These are phyloP conservation scores for Phialophora macrospora DNA, from an alignment of 2,329 filamentous ascomycete species.

Conservation along the genomic window DNA sequence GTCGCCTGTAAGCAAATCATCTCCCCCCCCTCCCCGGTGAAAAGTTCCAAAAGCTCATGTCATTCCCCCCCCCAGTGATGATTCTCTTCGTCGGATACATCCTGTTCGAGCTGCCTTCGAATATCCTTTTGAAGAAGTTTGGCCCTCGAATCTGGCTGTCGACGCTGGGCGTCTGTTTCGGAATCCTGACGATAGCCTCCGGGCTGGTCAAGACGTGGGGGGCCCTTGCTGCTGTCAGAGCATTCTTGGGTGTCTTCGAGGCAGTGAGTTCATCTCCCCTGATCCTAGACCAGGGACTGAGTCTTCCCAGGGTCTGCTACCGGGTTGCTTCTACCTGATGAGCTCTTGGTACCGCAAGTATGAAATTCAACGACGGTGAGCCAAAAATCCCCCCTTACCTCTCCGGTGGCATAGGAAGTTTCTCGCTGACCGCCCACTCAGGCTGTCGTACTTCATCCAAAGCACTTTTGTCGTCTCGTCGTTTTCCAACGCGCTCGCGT, in stretches of 20 bases:
- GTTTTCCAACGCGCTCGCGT: conserved; percentile 70
- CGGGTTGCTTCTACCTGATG: conserved; percentile 51
- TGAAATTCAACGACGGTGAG: conserved; percentile 45
- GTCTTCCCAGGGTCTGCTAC: conserved; percentile 46
- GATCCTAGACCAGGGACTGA: conserved; percentile 23
- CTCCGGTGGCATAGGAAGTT: not conserved
- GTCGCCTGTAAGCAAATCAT: conserved; percentile 24
- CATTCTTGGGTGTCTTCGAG: conserved; percentile 42
- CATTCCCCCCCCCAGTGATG: conserved; percentile 67
- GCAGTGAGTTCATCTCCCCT: conserved; percentile 55
- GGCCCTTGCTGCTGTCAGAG: conserved; percentile 39
- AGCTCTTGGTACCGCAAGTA: conserved; percentile 60
- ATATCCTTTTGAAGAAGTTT: conserved; percentile 49
- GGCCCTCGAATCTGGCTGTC: conserved; percentile 28
- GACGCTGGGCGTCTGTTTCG: conserved; percentile 20
- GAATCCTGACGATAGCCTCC: conserved; percentile 45
- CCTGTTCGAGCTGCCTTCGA: conserved; percentile 66
- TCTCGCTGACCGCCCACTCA: conserved; percentile 25
- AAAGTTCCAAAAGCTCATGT: not conserved
- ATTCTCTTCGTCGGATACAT: conserved; percentile 73
- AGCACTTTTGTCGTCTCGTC: conserved; percentile 50
- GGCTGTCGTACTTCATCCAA: conserved; percentile 41
- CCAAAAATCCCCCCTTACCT: conserved; percentile 17
- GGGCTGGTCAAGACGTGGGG: conserved; percentile 41
- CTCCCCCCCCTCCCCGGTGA: too few relatives aligned